Evolutionary conservation across 306 rosid species (phyloP).

Genomic region (Adenanthera pavonina): DNA sequence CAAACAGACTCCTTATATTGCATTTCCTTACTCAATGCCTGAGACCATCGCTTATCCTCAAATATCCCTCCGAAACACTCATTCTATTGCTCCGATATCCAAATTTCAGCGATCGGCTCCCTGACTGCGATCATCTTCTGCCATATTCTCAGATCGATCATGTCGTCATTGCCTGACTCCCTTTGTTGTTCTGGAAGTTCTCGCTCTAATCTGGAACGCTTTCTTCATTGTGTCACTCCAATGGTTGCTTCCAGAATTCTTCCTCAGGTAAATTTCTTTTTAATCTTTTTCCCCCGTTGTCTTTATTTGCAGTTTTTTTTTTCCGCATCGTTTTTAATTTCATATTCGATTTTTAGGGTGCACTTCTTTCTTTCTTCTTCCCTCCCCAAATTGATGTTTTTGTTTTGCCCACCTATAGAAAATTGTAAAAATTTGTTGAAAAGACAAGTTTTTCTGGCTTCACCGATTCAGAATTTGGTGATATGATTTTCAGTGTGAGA

Average conservation of each 20-base stretch:
- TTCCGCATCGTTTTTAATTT: neutral
- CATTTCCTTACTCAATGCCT: neutral
- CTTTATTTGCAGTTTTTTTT: neutral
- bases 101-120: neutral
- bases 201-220: slow-evolving; percentile 61
- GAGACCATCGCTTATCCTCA: neutral
- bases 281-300: neutral
- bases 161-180: slow-evolving; percentile 24
- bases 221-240: slow-evolving; percentile 76
- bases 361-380: slow-evolving; percentile 13
- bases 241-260: slow-evolving; percentile 57
- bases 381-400: neutral
- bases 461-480: neutral
- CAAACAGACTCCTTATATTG: slow-evolving; percentile 10
- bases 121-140: neutral
- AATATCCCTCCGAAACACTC: neutral
- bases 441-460: neutral
- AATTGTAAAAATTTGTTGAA: neutral
- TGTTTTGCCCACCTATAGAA: neutral
- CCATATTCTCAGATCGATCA: slow-evolving; percentile 35
- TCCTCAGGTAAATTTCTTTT: slow-evolving; percentile 55
- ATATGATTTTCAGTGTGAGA: neutral
- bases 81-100: neutral
- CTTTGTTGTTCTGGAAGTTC: slow-evolving; percentile 35
- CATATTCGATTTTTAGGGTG: neutral